Conservation (phyloP, 352 stramenopile genomes). For the Phytopythium vexans region DNA sequence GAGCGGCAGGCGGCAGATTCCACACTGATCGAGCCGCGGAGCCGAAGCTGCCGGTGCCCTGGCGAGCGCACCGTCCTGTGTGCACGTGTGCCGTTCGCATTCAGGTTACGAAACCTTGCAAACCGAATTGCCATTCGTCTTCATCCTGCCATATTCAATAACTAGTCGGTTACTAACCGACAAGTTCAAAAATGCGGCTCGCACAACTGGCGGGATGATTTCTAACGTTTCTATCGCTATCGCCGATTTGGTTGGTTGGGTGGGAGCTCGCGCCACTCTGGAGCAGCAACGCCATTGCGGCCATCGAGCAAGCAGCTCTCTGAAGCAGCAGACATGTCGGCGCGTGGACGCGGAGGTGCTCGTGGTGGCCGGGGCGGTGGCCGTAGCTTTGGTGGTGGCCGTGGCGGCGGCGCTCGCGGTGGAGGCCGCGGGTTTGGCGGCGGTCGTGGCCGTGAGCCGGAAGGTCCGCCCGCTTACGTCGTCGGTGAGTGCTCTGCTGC, state of each 20-base stretch:
- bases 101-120: conserved; percentile 3
- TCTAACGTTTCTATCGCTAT: conserved; percentile 1
- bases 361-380: conserved; percentile 33
- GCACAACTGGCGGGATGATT: background rate
- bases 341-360: conserved; percentile 50
- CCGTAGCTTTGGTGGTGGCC: conserved; percentile 36
- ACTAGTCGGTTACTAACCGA: too few species aligned
- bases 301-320: conserved; percentile 4
- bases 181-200: too few species aligned
- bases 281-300: background rate
- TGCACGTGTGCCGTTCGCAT: background rate
- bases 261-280: background rate
- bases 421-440: conserved; percentile 41
- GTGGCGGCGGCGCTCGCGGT: conserved; percentile 26
- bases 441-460: conserved; percentile 43
- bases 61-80: too few species aligned
- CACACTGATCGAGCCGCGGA: conserved; percentile 15
- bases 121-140: background rate
- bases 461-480: conserved; percentile 70
- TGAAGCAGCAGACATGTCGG: conserved; percentile 38
- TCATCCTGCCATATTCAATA: conserved; percentile 1
- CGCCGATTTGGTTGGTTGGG: conserved; percentile 6
- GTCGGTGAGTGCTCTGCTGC: conserved; percentile 37
- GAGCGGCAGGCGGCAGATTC: conserved; percentile 28
- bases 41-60: background rate